Evolutionary conservation across 1,284 basidiomycete species (phyloP), one percentile per base, ranked within the genome.

Genomic region (Malassezia globosa): DNA sequence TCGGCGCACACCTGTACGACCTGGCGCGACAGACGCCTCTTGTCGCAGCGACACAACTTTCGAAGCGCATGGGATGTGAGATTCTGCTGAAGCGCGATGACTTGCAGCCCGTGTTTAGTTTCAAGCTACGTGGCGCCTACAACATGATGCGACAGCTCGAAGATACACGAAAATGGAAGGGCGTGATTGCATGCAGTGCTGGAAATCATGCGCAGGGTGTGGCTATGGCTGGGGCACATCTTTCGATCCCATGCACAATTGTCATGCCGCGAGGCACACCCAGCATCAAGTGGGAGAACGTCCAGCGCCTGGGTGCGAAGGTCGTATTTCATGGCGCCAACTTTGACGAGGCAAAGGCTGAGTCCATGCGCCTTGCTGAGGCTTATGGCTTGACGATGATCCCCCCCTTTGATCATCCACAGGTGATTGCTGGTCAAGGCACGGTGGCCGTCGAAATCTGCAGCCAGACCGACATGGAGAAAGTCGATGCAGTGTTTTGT

Each of bases 161-260:
- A 8, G 81, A 84, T 21, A 87, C 89, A 51, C 89, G 96, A 63
- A 80, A 89, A 58, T 88, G 87, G 85, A 92, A 90, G 73, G 94
- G 94, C 52, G 94, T 99, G 59, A 79, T 97, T 50, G 96, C 94
- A 34, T 99, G 92, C 72, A 92, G 87, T 67, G 94, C 72, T 86
- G 92, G 94, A 18, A 99, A 99, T 69, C 94, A 99, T 73, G 94
- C 94, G 0, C 94, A 99, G 73, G 94, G 94, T 23, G 94, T 99
- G 33, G 94, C 94, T 1, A 79, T 97, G 46, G 89, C 92, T 7
- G 89, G 89, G 10, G 76, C 81, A 31, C 81, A 82, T 46, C 80
- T 99, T 26, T 80, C 79, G 37, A 85, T 97, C 54, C 87, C 90
- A 3, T 94, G 89, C 61, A 95, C 90, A 11, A 96, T 99, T 60